A percentile compares a stretch with the other conserved stretches of the same genome.
Evolutionary conservation across 2,329 filamentous ascomycete species (phyloP).

Genomic region (Fusarium gaditjirri): DNA sequence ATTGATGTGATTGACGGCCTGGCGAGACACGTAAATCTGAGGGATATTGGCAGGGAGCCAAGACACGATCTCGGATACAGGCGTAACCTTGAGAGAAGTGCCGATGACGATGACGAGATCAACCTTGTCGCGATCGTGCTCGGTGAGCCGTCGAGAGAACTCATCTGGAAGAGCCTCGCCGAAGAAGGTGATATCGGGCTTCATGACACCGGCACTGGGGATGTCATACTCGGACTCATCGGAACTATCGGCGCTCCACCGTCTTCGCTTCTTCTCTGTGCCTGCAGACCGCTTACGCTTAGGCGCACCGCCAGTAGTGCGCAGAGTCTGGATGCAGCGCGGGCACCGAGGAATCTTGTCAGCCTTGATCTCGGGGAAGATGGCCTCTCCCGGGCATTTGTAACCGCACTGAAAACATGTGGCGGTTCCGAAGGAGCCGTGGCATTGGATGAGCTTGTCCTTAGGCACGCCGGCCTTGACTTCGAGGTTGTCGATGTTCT

Average conservation of each 20-base stretch:
- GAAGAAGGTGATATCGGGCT: slow-evolving; percentile 98
- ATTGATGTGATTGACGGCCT: slow-evolving; percentile 87
- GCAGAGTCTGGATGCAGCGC: slow-evolving; percentile 70
- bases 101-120: slow-evolving; percentile 97
- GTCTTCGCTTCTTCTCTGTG: slow-evolving; percentile 55
- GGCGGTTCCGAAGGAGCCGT: slow-evolving; percentile 94
- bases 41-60: slow-evolving; percentile 82
- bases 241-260: slow-evolving; percentile 52
- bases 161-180: slow-evolving; percentile 87
- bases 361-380: slow-evolving; percentile 82
- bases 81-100: slow-evolving; percentile 94
- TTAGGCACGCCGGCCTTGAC: slow-evolving; percentile 82
- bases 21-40: slow-evolving; percentile 89
- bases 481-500: slow-evolving; percentile 98
- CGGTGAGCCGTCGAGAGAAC: slow-evolving; percentile 83
- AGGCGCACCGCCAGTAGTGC: slow-evolving; percentile 38
- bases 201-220: slow-evolving; percentile 83
- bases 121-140: slow-evolving; percentile 80
- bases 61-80: slow-evolving; percentile 90
- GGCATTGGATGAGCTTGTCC: slow-evolving; percentile 92
- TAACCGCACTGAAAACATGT: slow-evolving; percentile 85
- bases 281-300: slow-evolving; percentile 56
- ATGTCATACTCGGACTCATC: slow-evolving; percentile 64
- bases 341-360: slow-evolving; percentile 81
- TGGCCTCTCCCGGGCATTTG: slow-evolving; percentile 77